These are phyloP conservation scores for Rhizopogon vinicolor DNA, from an alignment of 768 basidiomycete species.

Conservation along the genomic window DNA sequence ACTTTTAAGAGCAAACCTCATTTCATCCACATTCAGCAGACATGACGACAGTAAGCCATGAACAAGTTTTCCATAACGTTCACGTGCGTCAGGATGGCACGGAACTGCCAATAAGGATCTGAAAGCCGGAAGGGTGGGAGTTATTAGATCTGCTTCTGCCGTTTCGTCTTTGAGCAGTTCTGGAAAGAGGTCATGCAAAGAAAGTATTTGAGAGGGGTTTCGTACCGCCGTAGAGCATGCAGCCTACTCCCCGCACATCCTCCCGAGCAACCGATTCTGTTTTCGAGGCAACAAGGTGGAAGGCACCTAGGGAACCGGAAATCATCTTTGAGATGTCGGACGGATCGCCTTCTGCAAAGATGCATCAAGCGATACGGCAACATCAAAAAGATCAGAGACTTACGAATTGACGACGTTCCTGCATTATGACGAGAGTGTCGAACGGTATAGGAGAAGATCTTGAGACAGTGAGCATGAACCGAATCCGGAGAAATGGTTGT, in stretches of 20 bases:
- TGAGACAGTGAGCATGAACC: conserved; percentile 61
- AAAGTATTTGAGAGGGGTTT: neutral
- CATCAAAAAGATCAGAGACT: conserved; percentile 3
- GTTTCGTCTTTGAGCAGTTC: conserved; percentile 88
- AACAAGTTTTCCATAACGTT: conserved; percentile 54
- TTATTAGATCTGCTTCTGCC: conserved; percentile 71
- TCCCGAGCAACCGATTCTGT: conserved; percentile 56
- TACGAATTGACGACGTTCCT: conserved; percentile 50
- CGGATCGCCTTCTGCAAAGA: conserved; percentile 41
- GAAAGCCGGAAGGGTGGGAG: conserved; percentile 74
- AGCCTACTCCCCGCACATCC: conserved; percentile 74
- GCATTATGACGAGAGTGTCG: conserved; percentile 63
- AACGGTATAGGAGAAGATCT: conserved; percentile 79
- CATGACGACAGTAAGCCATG: conserved; percentile 86
- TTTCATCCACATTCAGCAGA: conserved; percentile 82
- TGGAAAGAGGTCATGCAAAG: conserved; percentile 17
- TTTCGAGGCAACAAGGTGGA: conserved; percentile 52
- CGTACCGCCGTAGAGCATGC: conserved; percentile 74
- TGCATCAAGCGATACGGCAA: conserved; percentile 6
- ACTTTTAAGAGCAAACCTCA: conserved; percentile 57
- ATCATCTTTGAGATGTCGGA: conserved; percentile 63
- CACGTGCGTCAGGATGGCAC: conserved; percentile 35
- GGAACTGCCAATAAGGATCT: conserved; percentile 65
- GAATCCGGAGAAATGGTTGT: conserved; percentile 30
- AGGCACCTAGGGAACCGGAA: conserved; percentile 55